A percentile compares a stretch with the other conserved stretches of the same genome.
phyloP scores from a whole-genome alignment of 1,139 yeast species.

The Hansenula anomala region DNA sequence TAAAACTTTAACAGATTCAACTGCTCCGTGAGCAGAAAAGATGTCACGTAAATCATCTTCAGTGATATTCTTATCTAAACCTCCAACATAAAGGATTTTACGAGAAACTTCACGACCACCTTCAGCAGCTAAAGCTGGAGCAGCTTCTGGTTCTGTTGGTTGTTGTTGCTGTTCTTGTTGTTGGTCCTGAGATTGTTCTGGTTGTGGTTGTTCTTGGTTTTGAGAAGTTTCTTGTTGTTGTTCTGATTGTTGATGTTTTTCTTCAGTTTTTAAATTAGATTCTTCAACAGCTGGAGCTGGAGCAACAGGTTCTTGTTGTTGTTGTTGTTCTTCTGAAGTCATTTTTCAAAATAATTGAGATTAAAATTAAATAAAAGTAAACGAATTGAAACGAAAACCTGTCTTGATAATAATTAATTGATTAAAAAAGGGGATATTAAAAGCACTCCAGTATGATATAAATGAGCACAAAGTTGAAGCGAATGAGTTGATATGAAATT shows the following conservation, averaged over 20 bases:
- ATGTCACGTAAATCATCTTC: slow-evolving; percentile 60
- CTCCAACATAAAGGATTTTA: slow-evolving; percentile 73
- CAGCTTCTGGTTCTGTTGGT: slow-evolving; percentile 21
- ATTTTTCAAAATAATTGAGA: no score
- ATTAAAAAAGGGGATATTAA: no score
- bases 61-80: slow-evolving; percentile 57
- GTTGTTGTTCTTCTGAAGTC: not conserved
- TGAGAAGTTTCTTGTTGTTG: not conserved
- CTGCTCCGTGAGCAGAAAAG: slow-evolving; percentile 57
- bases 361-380: no score
- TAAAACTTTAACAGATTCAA: slow-evolving; percentile 60
- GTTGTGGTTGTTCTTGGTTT: not conserved
- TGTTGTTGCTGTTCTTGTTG: slow-evolving; percentile 3
- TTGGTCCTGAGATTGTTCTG: slow-evolving; percentile 1
- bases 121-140: slow-evolving; percentile 65
- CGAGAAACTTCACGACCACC: slow-evolving; percentile 81
- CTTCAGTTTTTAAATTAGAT: not conserved
- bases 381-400: no score
- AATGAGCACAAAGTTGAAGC: no score
- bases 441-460: no score
- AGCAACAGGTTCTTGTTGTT: not conserved
- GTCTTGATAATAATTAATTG: no score
- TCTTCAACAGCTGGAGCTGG: not conserved
- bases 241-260: not conserved
- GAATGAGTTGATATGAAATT: no score